Evolutionary conservation across 1,284 basidiomycete species (phyloP), one percentile per base, ranked within the genome.

Genomic region (Pseudozyma sp.): DNA sequence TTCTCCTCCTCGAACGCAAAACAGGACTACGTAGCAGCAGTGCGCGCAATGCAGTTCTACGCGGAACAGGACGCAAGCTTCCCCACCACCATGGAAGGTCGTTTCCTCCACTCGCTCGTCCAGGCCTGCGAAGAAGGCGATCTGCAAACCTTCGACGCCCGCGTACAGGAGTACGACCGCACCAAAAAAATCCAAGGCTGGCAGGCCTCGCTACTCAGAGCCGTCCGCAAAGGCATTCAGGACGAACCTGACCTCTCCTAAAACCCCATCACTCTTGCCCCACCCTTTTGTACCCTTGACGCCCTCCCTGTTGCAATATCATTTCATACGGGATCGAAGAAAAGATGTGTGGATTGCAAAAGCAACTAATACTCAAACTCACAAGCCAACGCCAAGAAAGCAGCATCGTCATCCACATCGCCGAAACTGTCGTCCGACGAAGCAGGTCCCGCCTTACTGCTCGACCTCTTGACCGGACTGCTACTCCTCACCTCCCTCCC

Each of bases 171-270:
- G n/a, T 83, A 80, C 65, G 82, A 84, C 54, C 54, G 81, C 1
- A 78, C 79, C 16, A 82, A 81, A 50, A 78, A 78, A 42, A 68
- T 84, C 43, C 69, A 71, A 10, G 80, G 80, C 42, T 83, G 80
- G 79, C 80, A 81, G 44, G 81, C 82, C 3, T 78, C 65, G 8
- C 61, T 84, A 19, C 63, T 84, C 30, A 56, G 78, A 34, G 70
- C 70, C 4, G 77, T 84, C 4, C 59, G 81, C 16, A 82, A 82
- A 49, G 75, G 69, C 14, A 57, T 84, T 29, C 72, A 80, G 37
- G 82, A 80, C 45, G 82, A 82, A 54, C 82, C 82, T 8, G 81
- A 83, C 64, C 75, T 84, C 1, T 76, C 80, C n/a, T 82, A 67
- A 33, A 13, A 29, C 16, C 16, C 29, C 14, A 40, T n/a, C 34